Base-by-base conservation (phyloP, 1,139 yeast species). In the Pichia inconspicua region DNA sequence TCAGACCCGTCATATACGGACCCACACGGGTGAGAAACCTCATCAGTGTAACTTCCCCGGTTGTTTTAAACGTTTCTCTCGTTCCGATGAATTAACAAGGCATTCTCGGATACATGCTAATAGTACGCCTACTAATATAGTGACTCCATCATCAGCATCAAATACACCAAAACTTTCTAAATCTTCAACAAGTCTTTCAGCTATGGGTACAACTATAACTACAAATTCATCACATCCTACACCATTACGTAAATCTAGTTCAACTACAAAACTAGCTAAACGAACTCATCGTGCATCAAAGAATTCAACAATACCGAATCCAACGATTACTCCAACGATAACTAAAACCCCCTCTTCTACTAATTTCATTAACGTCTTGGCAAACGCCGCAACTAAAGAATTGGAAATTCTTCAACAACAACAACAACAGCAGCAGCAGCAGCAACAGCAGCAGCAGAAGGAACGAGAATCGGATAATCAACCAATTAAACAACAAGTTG, bases 21-120 rank as follows among this genome's bases (percentile, higher is more conserved):
- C 97, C 5, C 97, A 90, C 63, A 90, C 97, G 0, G 97, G 97
- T 36, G 97, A 89, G 62, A 86, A 88, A 64, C 96, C 97, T 22
- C 96, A 89, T 62, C 82, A 80, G 43, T 90, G 97, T 66, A 77
- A 83, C 11, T 88, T 77, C 59, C 95, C 96, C 0, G 95, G 95
- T 1, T 90, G 97, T 66, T 72, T 77, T 52, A 90, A 90, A 67
- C 77, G 86, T 50, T 90, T 90, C 63, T 81, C 92, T 46, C 73
- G 97, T 50, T 80, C 89, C 43, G 97, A 90, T 65, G 97, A 90
- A 67, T 72, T 90, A 53, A 90, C 96, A 32, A 73, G 97, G 57
- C 97, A 90, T 64, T 74, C 84, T 43, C 72, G 96, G 54, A 90
- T 89, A 50, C 97, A 90, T 65, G 78, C 84, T 19, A 86, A 85